phyloP scores from a whole-genome alignment of 2,329 filamentous ascomycete species.

The Penicillium crustosum region DNA sequence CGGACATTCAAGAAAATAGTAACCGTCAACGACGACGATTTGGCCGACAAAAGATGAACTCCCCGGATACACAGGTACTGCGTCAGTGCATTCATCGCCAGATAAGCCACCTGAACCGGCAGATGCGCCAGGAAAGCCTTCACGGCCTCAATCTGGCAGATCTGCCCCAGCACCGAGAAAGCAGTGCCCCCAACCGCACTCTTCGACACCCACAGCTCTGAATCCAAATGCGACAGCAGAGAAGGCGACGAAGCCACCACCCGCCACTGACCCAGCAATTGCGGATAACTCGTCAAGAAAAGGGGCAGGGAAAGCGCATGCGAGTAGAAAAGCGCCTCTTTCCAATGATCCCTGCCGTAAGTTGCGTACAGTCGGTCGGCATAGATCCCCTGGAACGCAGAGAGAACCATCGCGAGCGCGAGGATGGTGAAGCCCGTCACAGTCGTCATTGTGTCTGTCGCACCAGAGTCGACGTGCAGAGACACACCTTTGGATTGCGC shows the following conservation, averaged over 20 bases:
- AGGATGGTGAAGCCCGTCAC: constrained; percentile 74
- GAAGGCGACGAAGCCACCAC: constrained; percentile 37
- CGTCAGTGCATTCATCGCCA: constrained; percentile 65
- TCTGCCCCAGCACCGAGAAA: constrained; percentile 11
- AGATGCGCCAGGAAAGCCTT: constrained; percentile 28
- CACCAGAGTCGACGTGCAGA: constrained; percentile 36
- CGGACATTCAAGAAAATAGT: constrained; percentile 95
- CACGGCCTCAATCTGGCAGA: constrained; percentile 23
- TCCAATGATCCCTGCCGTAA: constrained; percentile 82
- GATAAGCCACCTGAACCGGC: constrained; percentile 40
- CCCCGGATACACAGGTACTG: constrained; percentile 95
- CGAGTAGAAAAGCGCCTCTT: constrained; percentile 94
- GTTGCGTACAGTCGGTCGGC: constrained; percentile 84
- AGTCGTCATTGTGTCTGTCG: constrained; percentile 36
- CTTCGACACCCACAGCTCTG: background rate
- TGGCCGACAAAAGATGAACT: constrained; percentile 88
- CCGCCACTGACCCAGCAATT: constrained; percentile 39
- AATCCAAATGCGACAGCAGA: constrained; percentile 24
- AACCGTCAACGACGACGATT: constrained; percentile 87
- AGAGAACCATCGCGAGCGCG: constrained; percentile 83
- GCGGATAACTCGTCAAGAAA: constrained; percentile 41
- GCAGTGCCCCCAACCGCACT: constrained; percentile 5
- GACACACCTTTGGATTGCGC: constrained; percentile 69
- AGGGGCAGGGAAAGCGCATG: constrained; percentile 53
- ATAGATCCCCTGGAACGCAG: constrained; percentile 92